A percentile compares a stretch with the other conserved stretches of the same genome.
phyloP scores from a whole-genome alignment of 2,329 filamentous ascomycete species.

The Blastomyces parvus region DNA sequence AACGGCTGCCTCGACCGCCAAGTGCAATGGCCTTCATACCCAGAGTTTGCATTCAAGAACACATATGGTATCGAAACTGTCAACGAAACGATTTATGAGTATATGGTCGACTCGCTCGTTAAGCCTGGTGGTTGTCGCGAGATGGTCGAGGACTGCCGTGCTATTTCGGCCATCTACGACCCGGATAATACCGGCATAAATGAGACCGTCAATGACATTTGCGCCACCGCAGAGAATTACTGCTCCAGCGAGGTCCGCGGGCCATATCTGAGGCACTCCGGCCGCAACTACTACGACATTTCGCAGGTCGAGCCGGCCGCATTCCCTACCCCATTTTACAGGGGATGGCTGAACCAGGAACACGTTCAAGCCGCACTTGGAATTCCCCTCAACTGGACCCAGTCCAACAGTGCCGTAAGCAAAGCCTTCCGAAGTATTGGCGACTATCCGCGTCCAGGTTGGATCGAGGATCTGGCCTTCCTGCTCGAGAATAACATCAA shows the following conservation, averaged over 20 bases:
- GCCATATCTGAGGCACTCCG: conserved; percentile 34
- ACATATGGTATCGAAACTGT: conserved; percentile 47
- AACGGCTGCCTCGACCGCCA: conserved; percentile 38
- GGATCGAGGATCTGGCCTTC: conserved; percentile 30
- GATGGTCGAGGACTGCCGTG: conserved; percentile 44
- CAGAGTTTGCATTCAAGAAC: conserved; percentile 47
- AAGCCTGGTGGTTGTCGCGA: conserved; percentile 45
- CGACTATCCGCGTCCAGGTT: conserved; percentile 39
- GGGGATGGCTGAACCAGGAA: conserved; percentile 48
- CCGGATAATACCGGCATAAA: conserved; percentile 42
- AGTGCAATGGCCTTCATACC: conserved; percentile 40
- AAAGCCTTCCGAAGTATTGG: conserved; percentile 40
- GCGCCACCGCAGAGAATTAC: conserved; percentile 36
- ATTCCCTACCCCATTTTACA: conserved; percentile 45
- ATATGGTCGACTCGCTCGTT: conserved; percentile 37
- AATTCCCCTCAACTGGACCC: conserved; percentile 51
- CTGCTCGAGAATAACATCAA: conserved; percentile 44
- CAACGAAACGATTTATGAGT: conserved; percentile 40
- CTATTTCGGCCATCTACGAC: conserved; percentile 40
- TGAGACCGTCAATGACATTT: conserved; percentile 37
- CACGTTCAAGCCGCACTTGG: conserved; percentile 51
- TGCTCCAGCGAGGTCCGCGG: conserved; percentile 36
- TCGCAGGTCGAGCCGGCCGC: conserved; percentile 43
- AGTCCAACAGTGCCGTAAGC: conserved; percentile 36
- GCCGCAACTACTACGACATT: conserved; percentile 50